A percentile compares a stretch with the other conserved stretches of the same genome.
phyloP scores from a whole-genome alignment of 2,329 filamentous ascomycete species.

The Didymella sp. region DNA sequence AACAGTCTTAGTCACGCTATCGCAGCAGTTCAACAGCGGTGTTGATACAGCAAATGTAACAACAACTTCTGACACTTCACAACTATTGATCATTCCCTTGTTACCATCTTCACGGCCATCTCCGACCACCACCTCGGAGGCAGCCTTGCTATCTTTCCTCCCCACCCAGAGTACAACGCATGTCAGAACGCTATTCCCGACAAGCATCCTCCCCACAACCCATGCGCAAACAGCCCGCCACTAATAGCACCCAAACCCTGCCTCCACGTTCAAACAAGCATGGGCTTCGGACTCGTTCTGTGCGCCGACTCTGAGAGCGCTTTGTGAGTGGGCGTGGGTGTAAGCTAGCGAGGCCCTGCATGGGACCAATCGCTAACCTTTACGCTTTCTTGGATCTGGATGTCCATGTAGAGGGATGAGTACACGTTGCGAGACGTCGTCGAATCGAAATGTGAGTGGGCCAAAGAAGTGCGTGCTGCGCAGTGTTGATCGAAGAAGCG shows the following conservation, averaged over 20 bases:
- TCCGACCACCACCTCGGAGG: constrained; percentile 6
- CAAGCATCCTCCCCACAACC: not conserved
- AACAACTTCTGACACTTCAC: too few species aligned
- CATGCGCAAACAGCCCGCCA: not conserved
- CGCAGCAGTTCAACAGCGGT: too few species aligned
- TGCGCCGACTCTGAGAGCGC: not conserved
- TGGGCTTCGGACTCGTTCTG: constrained; percentile 2
- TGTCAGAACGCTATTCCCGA: constrained; percentile 3
- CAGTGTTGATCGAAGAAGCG: not conserved
- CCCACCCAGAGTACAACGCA: not conserved
- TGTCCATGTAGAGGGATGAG: too few species aligned
- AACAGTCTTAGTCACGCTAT: too few species aligned
- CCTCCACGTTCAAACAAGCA: constrained; percentile 15
- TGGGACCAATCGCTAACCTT: not conserved
- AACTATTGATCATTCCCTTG: too few species aligned
- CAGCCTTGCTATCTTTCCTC: constrained; percentile 2
- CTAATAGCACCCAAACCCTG: not conserved
- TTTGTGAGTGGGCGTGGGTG: constrained; percentile 3
- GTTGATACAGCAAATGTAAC: too few species aligned
- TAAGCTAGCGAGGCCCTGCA: constrained; percentile 8
- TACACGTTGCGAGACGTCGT: not conserved
- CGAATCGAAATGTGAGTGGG: not conserved
- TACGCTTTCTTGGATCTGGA: not conserved
- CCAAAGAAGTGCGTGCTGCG: not conserved
- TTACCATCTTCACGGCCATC: constrained; percentile 10